phyloP scores from a whole-genome alignment of 768 basidiomycete species.

The Leucosporidium scottii region DNA sequence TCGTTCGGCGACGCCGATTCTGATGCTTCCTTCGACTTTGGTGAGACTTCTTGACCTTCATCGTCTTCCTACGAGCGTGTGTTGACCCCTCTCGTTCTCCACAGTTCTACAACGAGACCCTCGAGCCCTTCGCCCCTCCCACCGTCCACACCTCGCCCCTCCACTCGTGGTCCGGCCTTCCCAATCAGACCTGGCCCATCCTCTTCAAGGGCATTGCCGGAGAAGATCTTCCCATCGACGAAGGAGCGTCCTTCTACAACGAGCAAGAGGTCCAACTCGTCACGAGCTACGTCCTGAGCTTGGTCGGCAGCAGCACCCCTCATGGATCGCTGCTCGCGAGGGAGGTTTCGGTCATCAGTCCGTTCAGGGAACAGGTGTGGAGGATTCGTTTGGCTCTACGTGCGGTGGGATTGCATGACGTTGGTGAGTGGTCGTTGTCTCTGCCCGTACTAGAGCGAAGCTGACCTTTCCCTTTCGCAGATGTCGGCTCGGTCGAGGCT shows the following conservation, averaged over 20 bases:
- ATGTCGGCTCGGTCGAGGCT: conserved; percentile 44
- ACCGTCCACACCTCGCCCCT: not conserved
- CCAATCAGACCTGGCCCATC: conserved; percentile 39
- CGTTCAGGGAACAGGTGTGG: conserved; percentile 45
- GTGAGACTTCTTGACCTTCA: conserved; percentile 3
- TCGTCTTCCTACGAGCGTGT: no score
- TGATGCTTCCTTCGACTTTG: conserved; percentile 40
- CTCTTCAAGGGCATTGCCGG: conserved; percentile 37
- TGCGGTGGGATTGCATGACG: conserved; percentile 31
- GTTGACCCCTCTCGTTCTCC: no score
- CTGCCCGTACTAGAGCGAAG: no score
- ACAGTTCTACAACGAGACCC: conserved; percentile 43
- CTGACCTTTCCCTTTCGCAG: not conserved
- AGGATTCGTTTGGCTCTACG: conserved; percentile 39
- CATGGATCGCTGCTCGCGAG: conserved; percentile 29
- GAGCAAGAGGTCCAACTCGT: conserved; percentile 36
- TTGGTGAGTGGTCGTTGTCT: conserved; percentile 24
- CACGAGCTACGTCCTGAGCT: conserved; percentile 20
- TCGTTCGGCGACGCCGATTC: conserved; percentile 40
- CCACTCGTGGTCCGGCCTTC: conserved; percentile 35
- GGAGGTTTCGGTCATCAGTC: conserved; percentile 42
- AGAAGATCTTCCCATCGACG: conserved; percentile 41
- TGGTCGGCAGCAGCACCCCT: conserved; percentile 23
- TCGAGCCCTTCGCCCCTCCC: conserved; percentile 36
- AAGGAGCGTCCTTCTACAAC: conserved; percentile 42